phyloP scores from a whole-genome alignment of 805 yeast genomes.

The Hagleromyces aurorensis region DNA sequence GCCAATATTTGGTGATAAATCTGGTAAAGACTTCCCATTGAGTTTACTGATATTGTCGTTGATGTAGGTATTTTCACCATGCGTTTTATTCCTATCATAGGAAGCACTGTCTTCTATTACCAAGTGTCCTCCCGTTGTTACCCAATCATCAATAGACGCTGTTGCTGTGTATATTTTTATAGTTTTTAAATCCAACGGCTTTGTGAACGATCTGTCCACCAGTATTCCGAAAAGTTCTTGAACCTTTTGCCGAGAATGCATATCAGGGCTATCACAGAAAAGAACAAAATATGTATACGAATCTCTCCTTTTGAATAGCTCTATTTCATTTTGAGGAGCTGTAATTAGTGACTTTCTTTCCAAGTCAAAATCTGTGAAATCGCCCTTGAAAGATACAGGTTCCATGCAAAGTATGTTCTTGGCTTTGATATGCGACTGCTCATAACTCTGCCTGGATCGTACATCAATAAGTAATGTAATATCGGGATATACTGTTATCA shows the following conservation, averaged over 20 bases:
- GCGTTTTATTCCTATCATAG: constrained; percentile 1
- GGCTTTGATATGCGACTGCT: constrained; percentile 53
- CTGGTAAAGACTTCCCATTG: constrained; percentile 17
- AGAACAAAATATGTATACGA: constrained; percentile 56
- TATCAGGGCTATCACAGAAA: constrained; percentile 31
- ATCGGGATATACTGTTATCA: constrained; percentile 9
- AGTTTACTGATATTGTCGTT: constrained; percentile 20
- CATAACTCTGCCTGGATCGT: constrained; percentile 53
- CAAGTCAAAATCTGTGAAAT: constrained; percentile 56
- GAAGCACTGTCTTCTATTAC: constrained; percentile 3
- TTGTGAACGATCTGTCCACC: constrained; percentile 23
- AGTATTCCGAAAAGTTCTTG: constrained; percentile 19
- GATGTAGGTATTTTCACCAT: constrained; percentile 15
- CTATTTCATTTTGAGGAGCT: constrained; percentile 49
- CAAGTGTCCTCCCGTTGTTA: constrained; percentile 11
- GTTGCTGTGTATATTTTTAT: constrained; percentile 16
- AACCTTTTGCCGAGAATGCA: constrained; percentile 12
- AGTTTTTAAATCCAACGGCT: constrained; percentile 14
- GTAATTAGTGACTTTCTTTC: constrained; percentile 50
- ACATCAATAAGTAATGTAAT: constrained; percentile 57
- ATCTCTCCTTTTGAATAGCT: constrained; percentile 44
- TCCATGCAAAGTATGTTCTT: constrained; percentile 64
- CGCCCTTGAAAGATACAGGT: constrained; percentile 49
- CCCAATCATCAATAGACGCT: constrained; percentile 25
- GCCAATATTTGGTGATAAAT: constrained; percentile 11